Evolutionary conservation across 441 rosid genomes (phyloP), one percentile per base, ranked within the genome.

Genomic region (Dalechampia spathulata): DNA sequence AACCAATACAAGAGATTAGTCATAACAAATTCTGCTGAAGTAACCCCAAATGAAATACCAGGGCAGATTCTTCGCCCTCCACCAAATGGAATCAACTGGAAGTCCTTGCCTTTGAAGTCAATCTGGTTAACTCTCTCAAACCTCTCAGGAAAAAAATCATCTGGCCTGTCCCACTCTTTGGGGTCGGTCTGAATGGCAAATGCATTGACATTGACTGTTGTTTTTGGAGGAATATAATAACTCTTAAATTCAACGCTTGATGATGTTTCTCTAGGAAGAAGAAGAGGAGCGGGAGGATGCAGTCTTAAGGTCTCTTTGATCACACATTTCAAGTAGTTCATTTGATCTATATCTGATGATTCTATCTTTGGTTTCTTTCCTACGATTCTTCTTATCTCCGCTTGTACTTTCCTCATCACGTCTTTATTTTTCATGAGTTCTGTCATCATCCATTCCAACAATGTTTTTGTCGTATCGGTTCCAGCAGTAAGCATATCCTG

Each of bases 401-500:
- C 69, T 48, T 69, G 69, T 2, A 74, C 67, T 43, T 65, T 69
- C 48, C 52, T 59, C 68, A 63, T 45, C 3, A 59, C 60, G 21
- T 42, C 54, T 15, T 72, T 74, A 39, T 69, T 58, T 37, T 57
- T 73, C 43, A 65, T 52, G 14, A 69, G 58, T 52, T 73, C 74
- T 21, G 78, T 52, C 74, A 73, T 66, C 26, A 41, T 20, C 72
- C 74, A 69, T 6, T 69, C 78, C 44, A 69, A 40, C 11, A 54
- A 51, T 17, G 67, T 68, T 0, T 58, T 57, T 1, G 67, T 52
- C 26, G 75, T 61, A 30, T 62, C 71, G 0, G 66, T 62, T 16
- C 74, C 78, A 0, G 62, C 78, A 1, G 60, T 55, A 38, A 69
- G 58, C 72, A 69, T 69, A 55, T 69, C 74, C 77, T 69, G 60